phyloP scores from a whole-genome alignment of 1,284 basidiomycete species.

The Coniophora puteana region DNA sequence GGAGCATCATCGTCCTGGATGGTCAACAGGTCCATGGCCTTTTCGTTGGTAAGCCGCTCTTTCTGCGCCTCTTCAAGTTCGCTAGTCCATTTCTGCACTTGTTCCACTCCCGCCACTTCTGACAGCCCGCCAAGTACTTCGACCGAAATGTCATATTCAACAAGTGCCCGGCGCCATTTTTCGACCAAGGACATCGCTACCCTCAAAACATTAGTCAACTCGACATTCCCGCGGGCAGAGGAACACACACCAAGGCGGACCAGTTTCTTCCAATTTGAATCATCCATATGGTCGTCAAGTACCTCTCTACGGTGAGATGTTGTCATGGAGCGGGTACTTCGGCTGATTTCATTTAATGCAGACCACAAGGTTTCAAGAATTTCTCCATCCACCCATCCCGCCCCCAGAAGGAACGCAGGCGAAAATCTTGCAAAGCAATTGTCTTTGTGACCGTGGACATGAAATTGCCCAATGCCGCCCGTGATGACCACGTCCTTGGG shows the following conservation, averaged over 20 bases:
- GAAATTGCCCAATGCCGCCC: constrained; percentile 9
- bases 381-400: constrained; percentile 11
- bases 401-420: constrained; percentile 11
- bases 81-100: no score
- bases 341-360: constrained; percentile 13
- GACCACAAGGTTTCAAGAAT: constrained; percentile 16
- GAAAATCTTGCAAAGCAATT: constrained; percentile 8
- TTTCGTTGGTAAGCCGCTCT: no score
- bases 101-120: no score
- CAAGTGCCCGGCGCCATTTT: no score
- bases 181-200: no score
- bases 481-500: constrained; percentile 9
- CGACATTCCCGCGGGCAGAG: no score
- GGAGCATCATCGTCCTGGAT: no score
- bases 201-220: no score
- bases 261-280: constrained; percentile 16
- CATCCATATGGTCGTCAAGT: constrained; percentile 13
- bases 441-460: constrained; percentile 11
- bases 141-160: no score
- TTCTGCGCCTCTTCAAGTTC: no score
- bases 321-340: constrained; percentile 13
- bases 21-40: no score
- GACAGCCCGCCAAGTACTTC: no score
- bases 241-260: constrained; percentile 8
- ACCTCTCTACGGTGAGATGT: constrained; percentile 12